Evolutionary conservation across 805 yeast species (phyloP).

Genomic region (Ogataea allantospora): DNA sequence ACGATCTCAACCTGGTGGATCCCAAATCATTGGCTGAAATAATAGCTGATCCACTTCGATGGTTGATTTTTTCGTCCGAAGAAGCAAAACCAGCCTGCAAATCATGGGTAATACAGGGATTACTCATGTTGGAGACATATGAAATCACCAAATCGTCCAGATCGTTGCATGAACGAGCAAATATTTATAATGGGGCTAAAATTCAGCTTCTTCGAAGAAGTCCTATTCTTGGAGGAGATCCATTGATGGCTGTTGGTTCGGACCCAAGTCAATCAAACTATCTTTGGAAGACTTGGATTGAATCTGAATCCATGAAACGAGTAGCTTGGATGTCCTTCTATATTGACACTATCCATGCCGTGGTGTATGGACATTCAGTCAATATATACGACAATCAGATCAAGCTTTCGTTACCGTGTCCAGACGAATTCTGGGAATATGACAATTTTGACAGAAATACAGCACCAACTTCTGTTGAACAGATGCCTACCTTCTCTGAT

Average conservation of each 20-base stretch:
- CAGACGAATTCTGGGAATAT: slow-evolving; percentile 51
- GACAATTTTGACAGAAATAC: slow-evolving; percentile 20
- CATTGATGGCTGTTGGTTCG: slow-evolving; percentile 33
- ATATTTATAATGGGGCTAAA: slow-evolving; percentile 50
- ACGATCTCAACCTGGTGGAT: slow-evolving; percentile 9
- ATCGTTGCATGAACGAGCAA: slow-evolving; percentile 48
- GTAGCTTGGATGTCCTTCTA: slow-evolving; percentile 74
- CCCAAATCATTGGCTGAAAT: slow-evolving; percentile 32
- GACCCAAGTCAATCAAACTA: slow-evolving; percentile 22
- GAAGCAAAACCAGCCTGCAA: slow-evolving; percentile 46
- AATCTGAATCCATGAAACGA: slow-evolving; percentile 70
- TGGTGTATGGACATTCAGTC: slow-evolving; percentile 67
- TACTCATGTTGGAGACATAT: slow-evolving; percentile 45
- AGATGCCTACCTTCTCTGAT: slow-evolving; percentile 30
- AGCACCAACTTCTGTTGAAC: slow-evolving; percentile 17
- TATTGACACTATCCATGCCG: slow-evolving; percentile 69
- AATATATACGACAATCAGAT: slow-evolving; percentile 51
- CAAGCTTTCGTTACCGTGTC: slow-evolving; percentile 55
- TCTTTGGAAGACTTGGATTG: slow-evolving; percentile 62
- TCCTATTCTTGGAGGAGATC: slow-evolving; percentile 45
- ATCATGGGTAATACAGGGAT: slow-evolving; percentile 49
- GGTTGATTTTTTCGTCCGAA: slow-evolving; percentile 43
- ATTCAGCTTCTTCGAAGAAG: slow-evolving; percentile 49
- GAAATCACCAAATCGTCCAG: slow-evolving; percentile 46
- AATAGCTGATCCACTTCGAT: slow-evolving; percentile 44